Base-by-base conservation (phyloP, 495 filamentous ascomycete species). In the Immersiella caudata region DNA sequence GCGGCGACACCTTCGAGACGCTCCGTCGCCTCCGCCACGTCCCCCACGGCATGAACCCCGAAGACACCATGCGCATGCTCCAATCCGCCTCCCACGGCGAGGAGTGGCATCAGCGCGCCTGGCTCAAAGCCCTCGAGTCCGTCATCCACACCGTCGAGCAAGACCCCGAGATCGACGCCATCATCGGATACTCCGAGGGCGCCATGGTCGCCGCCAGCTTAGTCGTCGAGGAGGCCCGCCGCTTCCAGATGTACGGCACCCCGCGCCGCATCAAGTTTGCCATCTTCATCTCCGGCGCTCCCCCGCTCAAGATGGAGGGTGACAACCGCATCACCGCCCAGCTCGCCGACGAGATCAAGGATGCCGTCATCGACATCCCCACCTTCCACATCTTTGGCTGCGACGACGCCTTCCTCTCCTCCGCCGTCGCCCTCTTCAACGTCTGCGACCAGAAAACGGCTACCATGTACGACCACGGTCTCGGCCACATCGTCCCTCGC, bases 381-480 rank as follows among this genome's bases (percentile, higher is more conserved):
- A 86, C 86, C 12, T 81, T 80, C 33, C 86, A 88, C 78, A 78
- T 86, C 50, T 76, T 88, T 35, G 86, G 86, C 22, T 85, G 83
- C 12, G 75, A 82, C 24, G 87, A 89, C 70, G 83, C 85, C 1
- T 86, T 85, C 55, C 70, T 87, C 0, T 74, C 79, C 49, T 82
- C 78, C 0, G 79, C 82, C 1, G 78, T 88, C 65, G 83, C 83
- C 21, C 72, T 88, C 6, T 87, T 83, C 74, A 87, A 88, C 71
- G 71, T 86, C 26, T 89, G 85, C 71, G 79, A 85, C 56, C 78
- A 72, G 26, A 79, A 83, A 29, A 75, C 59, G 1, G 82, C 85
- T 2, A 74, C 78, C 57, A 73, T 87, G 25, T 87, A 86, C 62
- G 86, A 87, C 70, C 85, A 87, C 66, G 85, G 83, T 1, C 79